Evolutionary conservation across 2,329 filamentous ascomycete species (phyloP).

Genomic region (Huntiella decipiens): DNA sequence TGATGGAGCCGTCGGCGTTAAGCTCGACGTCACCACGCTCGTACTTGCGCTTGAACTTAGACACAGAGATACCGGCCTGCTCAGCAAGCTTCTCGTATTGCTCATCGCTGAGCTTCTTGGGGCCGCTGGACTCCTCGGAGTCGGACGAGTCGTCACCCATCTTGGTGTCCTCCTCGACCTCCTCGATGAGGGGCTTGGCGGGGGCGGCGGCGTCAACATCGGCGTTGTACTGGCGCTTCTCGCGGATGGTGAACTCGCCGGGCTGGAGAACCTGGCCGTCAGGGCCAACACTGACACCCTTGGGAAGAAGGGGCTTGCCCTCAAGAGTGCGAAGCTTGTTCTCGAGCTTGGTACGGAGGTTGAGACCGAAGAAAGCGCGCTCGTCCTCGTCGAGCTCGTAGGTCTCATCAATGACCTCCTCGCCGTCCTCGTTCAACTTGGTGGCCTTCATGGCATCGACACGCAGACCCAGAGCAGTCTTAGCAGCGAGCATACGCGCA

Average conservation of each 20-base stretch:
- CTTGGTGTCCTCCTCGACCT: slow-evolving; percentile 22
- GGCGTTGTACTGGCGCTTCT: slow-evolving; percentile 82
- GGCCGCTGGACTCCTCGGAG: slow-evolving; percentile 16
- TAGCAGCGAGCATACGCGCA: slow-evolving; percentile 84
- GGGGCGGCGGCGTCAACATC: slow-evolving; percentile 68
- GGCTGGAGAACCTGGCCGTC: slow-evolving; percentile 45
- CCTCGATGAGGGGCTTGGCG: slow-evolving; percentile 26
- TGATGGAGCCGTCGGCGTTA: slow-evolving; percentile 43
- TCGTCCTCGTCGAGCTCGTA: slow-evolving; percentile 73
- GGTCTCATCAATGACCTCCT: slow-evolving; percentile 39
- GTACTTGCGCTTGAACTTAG: slow-evolving; percentile 62
- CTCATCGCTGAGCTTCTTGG: slow-evolving; percentile 16
- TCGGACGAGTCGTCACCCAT: slow-evolving; percentile 21
- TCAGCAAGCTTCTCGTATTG: slow-evolving; percentile 37
- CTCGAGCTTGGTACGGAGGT: slow-evolving; percentile 54
- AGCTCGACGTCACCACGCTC: slow-evolving; percentile 57
- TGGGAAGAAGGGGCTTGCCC: slow-evolving; percentile 69
- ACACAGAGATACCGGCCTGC: slow-evolving; percentile 48
- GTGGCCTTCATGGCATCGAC: slow-evolving; percentile 58
- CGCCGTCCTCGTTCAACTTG: slow-evolving; percentile 49
- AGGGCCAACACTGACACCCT: slow-evolving; percentile 55
- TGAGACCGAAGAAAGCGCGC: slow-evolving; percentile 60
- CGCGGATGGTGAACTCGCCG: slow-evolving; percentile 79
- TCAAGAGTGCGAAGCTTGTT: slow-evolving; percentile 60
- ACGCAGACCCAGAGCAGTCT: slow-evolving; percentile 80